These are phyloP conservation scores for Leptomonas pyrrhocoris DNA, from an alignment of 208 protist species.

Conservation along the genomic window DNA sequence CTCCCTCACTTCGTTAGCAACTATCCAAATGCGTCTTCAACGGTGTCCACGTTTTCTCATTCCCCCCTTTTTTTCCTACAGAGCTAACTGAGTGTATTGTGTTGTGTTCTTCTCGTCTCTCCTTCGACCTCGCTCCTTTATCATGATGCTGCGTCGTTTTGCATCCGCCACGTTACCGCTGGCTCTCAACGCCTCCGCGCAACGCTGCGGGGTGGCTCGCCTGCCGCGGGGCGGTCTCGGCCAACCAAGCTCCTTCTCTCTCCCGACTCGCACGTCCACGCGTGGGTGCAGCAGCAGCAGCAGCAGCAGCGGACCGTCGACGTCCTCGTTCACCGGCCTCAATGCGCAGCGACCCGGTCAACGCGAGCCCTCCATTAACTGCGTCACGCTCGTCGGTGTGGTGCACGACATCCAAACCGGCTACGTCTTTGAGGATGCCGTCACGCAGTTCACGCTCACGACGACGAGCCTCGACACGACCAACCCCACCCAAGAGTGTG, in stretches of 20 bases:
- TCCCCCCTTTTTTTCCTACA: neutral
- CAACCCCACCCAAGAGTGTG: constrained; percentile 68
- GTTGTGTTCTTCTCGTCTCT: too few species aligned
- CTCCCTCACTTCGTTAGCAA: too few species aligned
- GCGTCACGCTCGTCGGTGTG: constrained; percentile 89
- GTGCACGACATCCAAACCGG: constrained; percentile 90
- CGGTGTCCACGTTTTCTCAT: neutral
- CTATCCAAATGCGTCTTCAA: too few species aligned
- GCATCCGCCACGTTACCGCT: neutral
- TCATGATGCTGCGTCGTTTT: constrained; percentile 20
- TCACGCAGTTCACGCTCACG: constrained; percentile 92
- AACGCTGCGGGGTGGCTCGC: neutral
- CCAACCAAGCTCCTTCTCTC: neutral
- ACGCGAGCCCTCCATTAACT: constrained; percentile 71
- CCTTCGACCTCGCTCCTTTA: neutral
- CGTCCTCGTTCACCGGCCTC: constrained; percentile 4
- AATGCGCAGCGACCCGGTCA: constrained; percentile 18
- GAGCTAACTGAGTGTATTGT: too few species aligned
- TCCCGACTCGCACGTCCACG: neutral
- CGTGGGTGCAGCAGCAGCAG: constrained; percentile 16
- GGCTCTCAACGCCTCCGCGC: neutral
- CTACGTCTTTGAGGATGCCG: constrained; percentile 91
- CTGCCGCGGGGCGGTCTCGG: neutral
- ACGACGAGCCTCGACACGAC: constrained; percentile 88
- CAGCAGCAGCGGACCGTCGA: neutral